A percentile compares a stretch with the other conserved stretches of the same genome.
Evolutionary conservation across 2,329 filamentous ascomycete genomes (phyloP).

Genomic region (Alternaria angustiovoidea): DNA sequence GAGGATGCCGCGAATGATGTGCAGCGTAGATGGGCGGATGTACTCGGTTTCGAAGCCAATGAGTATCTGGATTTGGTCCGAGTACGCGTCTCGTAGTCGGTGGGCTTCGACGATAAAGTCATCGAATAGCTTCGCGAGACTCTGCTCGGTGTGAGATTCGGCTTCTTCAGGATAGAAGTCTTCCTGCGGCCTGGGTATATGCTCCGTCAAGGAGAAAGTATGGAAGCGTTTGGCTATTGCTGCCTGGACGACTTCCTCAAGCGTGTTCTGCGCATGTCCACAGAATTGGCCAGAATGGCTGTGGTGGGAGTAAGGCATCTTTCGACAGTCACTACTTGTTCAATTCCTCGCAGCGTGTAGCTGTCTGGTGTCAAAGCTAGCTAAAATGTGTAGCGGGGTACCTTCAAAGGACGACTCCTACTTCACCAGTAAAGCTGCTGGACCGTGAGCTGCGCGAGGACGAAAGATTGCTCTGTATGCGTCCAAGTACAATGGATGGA

Average conservation of each 20-base stretch:
- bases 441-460: background rate
- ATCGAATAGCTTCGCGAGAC: slow-evolving; percentile 62
- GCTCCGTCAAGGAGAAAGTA: slow-evolving; percentile 88
- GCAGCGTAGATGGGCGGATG: slow-evolving; percentile 75
- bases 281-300: slow-evolving; percentile 99
- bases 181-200: slow-evolving; percentile 82
- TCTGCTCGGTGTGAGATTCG: slow-evolving; percentile 39
- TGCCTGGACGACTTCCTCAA: slow-evolving; percentile 82
- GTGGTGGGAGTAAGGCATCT: slow-evolving; percentile 97
- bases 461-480: background rate
- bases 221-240: slow-evolving; percentile 82
- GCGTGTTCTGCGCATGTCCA: slow-evolving; percentile 79
- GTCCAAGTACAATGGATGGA: background rate
- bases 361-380: background rate
- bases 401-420: background rate
- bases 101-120: slow-evolving; percentile 79
- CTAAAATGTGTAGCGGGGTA: background rate
- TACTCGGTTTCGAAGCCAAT: slow-evolving; percentile 95
- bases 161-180: slow-evolving; percentile 96
- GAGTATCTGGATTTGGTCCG: slow-evolving; percentile 75
- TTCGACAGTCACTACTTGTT: background rate
- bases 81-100: slow-evolving; percentile 75
- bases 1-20: slow-evolving; percentile 67
- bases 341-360: background rate
- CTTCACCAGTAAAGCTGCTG: background rate